phyloP scores from a whole-genome alignment of 352 stramenopile genomes.

The Phytophthora fragariae region DNA sequence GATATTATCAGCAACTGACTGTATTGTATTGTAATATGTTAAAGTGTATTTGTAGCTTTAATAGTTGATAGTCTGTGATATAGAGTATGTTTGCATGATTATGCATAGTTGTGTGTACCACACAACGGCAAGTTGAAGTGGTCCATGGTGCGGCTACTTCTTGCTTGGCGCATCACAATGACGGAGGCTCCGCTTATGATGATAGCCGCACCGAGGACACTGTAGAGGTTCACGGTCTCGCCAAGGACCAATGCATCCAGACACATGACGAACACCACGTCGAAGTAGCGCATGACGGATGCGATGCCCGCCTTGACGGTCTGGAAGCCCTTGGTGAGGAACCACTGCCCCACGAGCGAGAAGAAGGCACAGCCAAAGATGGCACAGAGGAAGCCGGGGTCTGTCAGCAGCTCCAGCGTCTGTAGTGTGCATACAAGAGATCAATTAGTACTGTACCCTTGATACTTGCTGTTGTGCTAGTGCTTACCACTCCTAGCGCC shows the following conservation, averaged over 20 bases:
- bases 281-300: constrained; percentile 76
- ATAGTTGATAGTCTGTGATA: neutral
- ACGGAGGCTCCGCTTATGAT: constrained; percentile 56
- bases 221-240: constrained; percentile 61
- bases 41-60: neutral
- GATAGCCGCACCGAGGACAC: constrained; percentile 54
- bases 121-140: constrained; percentile 10
- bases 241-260: constrained; percentile 57
- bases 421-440: neutral
- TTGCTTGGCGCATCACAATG: constrained; percentile 55
- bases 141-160: neutral
- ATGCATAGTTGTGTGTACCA: neutral
- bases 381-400: constrained; percentile 41
- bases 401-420: constrained; percentile 19
- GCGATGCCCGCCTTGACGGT: constrained; percentile 65
- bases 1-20: neutral
- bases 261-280: constrained; percentile 76
- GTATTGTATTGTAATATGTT: neutral
- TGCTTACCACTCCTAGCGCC: constrained; percentile 39
- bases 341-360: constrained; percentile 60
- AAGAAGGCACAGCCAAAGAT: constrained; percentile 56
- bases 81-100: neutral
- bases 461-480: neutral
- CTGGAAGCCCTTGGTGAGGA: constrained; percentile 69
- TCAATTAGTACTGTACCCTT: constrained; percentile 1